A percentile compares a stretch with the other conserved stretches of the same genome.
Conservation (phyloP, 495 filamentous ascomycete genomes). For the Aspergillus asperescens region DNA sequence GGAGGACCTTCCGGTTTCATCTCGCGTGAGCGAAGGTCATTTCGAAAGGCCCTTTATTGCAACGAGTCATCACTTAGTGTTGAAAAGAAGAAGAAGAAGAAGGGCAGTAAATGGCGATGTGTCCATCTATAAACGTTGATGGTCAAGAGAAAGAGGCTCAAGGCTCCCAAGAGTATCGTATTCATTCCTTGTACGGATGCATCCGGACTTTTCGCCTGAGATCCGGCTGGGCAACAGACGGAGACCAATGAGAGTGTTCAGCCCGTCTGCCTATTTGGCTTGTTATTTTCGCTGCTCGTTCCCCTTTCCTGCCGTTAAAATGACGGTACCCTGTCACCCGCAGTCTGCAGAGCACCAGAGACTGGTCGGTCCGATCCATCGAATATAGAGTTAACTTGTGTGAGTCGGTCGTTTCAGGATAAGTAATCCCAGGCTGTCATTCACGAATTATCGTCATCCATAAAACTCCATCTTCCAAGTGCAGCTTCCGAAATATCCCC, state of each 20-base stretch:
- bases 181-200: background rate
- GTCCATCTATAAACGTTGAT: too few relatives aligned
- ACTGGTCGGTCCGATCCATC: background rate
- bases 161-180: background rate
- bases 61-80: too few relatives aligned
- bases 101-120: too few relatives aligned
- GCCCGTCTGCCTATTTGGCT: too few relatives aligned
- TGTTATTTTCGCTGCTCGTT: too few relatives aligned
- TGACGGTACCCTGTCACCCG: background rate
- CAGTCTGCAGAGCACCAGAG: background rate
- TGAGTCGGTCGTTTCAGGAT: constrained; percentile 1
- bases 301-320: background rate
- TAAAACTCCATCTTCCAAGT: background rate
- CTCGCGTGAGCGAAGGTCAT: too few relatives aligned
- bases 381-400: background rate
- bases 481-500: background rate
- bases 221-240: background rate
- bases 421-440: background rate
- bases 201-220: background rate
- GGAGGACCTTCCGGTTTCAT: too few relatives aligned
- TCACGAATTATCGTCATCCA: background rate
- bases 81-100: too few relatives aligned
- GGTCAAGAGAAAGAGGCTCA: too few relatives aligned
- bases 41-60: too few relatives aligned
- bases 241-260: background rate